A percentile compares a stretch with the other conserved stretches of the same genome.
Evolutionary conservation across 441 rosid species (phyloP).

Genomic region (Arabidopsis hybrid): DNA sequence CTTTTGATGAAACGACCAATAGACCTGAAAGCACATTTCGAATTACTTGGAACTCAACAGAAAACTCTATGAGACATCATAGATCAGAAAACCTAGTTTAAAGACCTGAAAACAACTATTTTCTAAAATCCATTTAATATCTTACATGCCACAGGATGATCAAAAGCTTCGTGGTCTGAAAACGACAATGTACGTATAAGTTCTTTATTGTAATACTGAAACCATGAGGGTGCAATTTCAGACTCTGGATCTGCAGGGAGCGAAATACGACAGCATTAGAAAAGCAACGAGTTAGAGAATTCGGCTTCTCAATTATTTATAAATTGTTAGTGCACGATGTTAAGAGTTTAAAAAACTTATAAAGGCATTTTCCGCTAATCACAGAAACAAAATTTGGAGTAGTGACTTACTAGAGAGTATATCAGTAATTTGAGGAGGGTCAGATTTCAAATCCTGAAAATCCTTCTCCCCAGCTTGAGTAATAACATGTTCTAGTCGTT

Average conservation of each 20-base stretch:
- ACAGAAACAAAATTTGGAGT: conserved; percentile 5
- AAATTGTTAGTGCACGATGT: not conserved
- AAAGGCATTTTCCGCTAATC: not conserved
- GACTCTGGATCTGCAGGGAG: conserved; percentile 72
- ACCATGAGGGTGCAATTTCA: conserved; percentile 87
- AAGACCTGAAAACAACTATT: conserved; percentile 6
- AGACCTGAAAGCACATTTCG: conserved; percentile 69
- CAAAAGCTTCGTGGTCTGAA: conserved; percentile 97
- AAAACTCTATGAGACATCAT: conserved; percentile 36
- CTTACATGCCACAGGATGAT: conserved; percentile 99
- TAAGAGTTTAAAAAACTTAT: not conserved
- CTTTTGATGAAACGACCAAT: conserved; percentile 93
- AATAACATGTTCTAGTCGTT: conserved; percentile 77
- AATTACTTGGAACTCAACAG: conserved; percentile 21
- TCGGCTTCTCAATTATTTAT: not conserved
- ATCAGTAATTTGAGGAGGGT: conserved; percentile 64
- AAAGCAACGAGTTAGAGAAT: conserved; percentile 19
- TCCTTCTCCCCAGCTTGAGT: conserved; percentile 77
- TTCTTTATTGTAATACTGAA: conserved; percentile 83
- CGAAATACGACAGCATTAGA: conserved; percentile 34
- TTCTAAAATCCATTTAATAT: conserved; percentile 41
- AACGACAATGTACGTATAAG: conserved; percentile 76
- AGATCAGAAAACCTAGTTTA: conserved; percentile 18
- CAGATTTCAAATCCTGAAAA: conserved; percentile 58
- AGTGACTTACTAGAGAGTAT: conserved; percentile 67